These are phyloP conservation scores for Trifolium fragiferum DNA, from an alignment of 306 rosid genomes.

Conservation along the genomic window DNA sequence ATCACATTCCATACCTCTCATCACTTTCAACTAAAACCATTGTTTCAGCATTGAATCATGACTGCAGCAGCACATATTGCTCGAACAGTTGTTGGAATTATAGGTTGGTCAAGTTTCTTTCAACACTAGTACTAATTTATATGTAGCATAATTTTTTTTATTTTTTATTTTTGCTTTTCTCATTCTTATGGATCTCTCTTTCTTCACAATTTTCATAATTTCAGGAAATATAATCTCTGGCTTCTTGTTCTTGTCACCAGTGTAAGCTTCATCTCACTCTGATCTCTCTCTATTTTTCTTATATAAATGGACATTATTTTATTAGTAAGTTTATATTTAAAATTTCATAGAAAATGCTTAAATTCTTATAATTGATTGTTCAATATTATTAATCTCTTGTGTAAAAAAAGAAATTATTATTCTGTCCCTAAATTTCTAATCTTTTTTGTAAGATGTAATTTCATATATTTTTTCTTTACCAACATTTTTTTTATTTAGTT, in stretches of 20 bases:
- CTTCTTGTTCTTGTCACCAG: constrained; percentile 76
- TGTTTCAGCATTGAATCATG: constrained; percentile 50
- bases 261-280: constrained; percentile 56
- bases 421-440: too few species aligned
- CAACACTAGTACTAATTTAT: neutral
- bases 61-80: constrained; percentile 64
- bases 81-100: constrained; percentile 69
- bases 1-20: too few species aligned
- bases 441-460: too few species aligned
- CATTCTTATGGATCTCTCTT: neutral
- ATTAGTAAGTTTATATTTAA: neutral
- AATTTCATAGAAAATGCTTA: neutral
- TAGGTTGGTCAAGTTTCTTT: constrained; percentile 48
- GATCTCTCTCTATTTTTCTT: neutral
- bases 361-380: neutral
- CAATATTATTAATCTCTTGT: too few species aligned
- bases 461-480: too few species aligned
- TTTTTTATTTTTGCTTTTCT: neutral
- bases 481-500: too few species aligned
- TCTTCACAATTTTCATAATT: constrained; percentile 21
- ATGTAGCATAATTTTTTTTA: neutral
- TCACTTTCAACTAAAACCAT: too few species aligned
- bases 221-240: constrained; percentile 85
- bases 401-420: too few species aligned
- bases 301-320: neutral